A percentile compares a stretch with the other conserved stretches of the same genome.
Conservation (phyloP, 768 basidiomycete species). For the Infundibulicybe gibba region DNA sequence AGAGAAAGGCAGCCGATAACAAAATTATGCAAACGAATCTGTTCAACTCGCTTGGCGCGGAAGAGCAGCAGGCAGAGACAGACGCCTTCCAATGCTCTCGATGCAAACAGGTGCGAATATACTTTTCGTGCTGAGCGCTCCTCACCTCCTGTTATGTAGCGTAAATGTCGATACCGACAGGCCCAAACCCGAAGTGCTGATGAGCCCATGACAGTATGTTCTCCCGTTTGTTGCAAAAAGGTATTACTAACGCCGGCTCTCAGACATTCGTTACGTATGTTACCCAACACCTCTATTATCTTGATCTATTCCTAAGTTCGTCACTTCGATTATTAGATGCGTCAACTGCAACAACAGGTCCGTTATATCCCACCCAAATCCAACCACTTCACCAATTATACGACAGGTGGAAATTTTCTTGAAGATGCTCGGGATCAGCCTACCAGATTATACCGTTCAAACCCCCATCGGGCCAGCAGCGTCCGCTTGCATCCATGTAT, state of each 20-base stretch:
- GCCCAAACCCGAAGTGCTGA: slow-evolving; percentile 97
- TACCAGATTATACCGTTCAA: too few relatives aligned
- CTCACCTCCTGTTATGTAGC: slow-evolving; percentile 29
- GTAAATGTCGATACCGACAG: slow-evolving; percentile 91
- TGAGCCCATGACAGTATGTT: slow-evolving; percentile 93
- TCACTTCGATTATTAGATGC: slow-evolving; percentile 41
- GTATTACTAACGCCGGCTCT: slow-evolving; percentile 1
- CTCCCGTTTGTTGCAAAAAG: neutral
- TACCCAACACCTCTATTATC: neutral
- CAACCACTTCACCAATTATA: slow-evolving; percentile 17
- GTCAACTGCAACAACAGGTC: slow-evolving; percentile 49
- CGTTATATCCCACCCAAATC: neutral
- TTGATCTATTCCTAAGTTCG: neutral
- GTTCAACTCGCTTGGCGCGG: slow-evolving; percentile 87
- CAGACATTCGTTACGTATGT: slow-evolving; percentile 87
- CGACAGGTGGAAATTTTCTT: slow-evolving; percentile 37
- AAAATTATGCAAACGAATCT: slow-evolving; percentile 85
- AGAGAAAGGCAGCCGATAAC: slow-evolving; percentile 78
- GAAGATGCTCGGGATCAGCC: slow-evolving; percentile 27
- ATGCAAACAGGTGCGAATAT: slow-evolving; percentile 74
- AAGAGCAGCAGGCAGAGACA: slow-evolving; percentile 89
- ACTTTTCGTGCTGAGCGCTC: neutral
- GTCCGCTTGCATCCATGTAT: too few relatives aligned
- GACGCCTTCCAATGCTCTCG: slow-evolving; percentile 95
- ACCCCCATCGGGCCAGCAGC: too few relatives aligned